Evolutionary conservation across 2,329 filamentous ascomycete species (phyloP).

Genomic region (Hypoxylon sp.): DNA sequence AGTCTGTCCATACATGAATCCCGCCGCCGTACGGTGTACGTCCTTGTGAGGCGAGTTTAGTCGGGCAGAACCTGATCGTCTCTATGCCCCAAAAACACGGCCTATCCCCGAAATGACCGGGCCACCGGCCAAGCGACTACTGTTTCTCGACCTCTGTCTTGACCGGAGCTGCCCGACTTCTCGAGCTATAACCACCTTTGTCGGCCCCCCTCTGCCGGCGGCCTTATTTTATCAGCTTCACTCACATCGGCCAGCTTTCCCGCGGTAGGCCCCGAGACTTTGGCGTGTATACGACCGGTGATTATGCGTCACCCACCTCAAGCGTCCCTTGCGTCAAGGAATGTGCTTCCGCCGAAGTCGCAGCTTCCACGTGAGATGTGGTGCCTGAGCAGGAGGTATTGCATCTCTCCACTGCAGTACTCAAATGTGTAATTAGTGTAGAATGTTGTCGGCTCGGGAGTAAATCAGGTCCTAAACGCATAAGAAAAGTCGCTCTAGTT

Average conservation of each 20-base stretch:
- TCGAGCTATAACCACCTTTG: conserved; percentile 15
- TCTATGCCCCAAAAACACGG: conserved; percentile 15
- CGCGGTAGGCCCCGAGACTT: conserved; percentile 10
- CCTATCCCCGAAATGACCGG: conserved; percentile 13
- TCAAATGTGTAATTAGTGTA: conserved; percentile 32
- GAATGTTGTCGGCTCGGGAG: conserved; percentile 23
- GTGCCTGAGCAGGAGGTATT: conserved; percentile 28
- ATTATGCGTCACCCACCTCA: conserved; percentile 26
- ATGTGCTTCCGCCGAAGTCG: conserved; percentile 29
- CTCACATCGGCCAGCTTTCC: conserved; percentile 18
- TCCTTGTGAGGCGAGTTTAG: conserved; percentile 18
- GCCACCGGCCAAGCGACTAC: conserved; percentile 31
- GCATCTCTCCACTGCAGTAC: conserved; percentile 25
- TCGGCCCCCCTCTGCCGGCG: conserved; percentile 21
- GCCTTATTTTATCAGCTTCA: conserved; percentile 21
- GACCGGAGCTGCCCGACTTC: conserved; percentile 13
- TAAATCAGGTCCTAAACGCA: conserved; percentile 43
- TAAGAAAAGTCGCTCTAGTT: conserved; percentile 24
- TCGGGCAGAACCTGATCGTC: conserved; percentile 23
- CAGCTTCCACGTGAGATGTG: conserved; percentile 26
- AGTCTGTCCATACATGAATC: conserved; percentile 24
- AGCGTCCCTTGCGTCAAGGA: conserved; percentile 27
- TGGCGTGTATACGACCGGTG: conserved; percentile 23
- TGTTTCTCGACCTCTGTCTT: conserved; percentile 23
- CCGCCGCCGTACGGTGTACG: conserved; percentile 20